Evolutionary conservation across 176 grass and related monocot species (phyloP), one percentile per base, ranked within the genome.

Genomic region (Microstegium vimineum): DNA sequence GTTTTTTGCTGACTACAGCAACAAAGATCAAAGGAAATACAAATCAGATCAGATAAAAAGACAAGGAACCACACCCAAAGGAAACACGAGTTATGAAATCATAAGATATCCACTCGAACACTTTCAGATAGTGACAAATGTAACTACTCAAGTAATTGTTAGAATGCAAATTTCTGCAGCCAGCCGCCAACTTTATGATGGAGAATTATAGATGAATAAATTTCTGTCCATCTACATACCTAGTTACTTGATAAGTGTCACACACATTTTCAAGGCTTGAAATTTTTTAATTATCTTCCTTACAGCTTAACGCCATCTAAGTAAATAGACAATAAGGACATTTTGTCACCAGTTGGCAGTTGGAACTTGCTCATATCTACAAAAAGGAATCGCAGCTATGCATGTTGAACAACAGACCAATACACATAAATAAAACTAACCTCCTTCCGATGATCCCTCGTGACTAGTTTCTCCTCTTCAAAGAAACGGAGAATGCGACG

Each of bases 381-480:
- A 82, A 51, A 8, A 47, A 0, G 57, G 52, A 68, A 66, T 8
- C 4, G 31, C 16, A 66, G 31, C 10, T 25, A 64, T 45, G 66
- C n/a, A 60, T 49, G 34, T 25, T 18, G 28, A 71, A 76, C 27
- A 84, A 79, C 28, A 46, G 22, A 73, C 30, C 43, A 80, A 65
- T 16, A 23, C 57, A 63, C 5, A 37, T 18, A 12, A 71, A 80
- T 25, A 87, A 75, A 57, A 85, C 62, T 84, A 76, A 98, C 96
- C 96, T 99, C 96, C 80, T 99, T 99, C 25, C 93, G 85, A 83
- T 99, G 96, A 81, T 92, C 96, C 75, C 96, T 91, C 32, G 89
- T 94, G 67, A 99, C 87, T 78, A 99, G 63, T 49, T 95, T 99
- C 77, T 99, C 96, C 77, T 99, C 96, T 86, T 99, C 93, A 87